Base-by-base conservation (phyloP, 2,329 filamentous ascomycete species). In the Colletotrichum godetiae region DNA sequence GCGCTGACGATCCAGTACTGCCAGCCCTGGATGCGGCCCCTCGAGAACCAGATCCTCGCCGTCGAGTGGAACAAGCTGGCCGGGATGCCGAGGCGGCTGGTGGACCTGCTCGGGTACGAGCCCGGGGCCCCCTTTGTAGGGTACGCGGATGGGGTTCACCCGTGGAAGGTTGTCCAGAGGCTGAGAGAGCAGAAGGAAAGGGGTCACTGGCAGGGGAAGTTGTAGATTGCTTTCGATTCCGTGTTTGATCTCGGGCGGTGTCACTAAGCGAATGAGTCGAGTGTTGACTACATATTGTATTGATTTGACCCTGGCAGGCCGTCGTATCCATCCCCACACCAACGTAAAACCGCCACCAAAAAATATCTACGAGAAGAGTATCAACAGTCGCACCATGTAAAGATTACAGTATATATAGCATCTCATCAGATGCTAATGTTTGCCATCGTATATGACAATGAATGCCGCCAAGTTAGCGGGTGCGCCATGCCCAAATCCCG, bases 1-100 rank as follows among this genome's bases (percentile, higher is more conserved):
- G 82, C 82, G 56, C 75, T 81, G 56, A 84, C 82, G 15, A 79
- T 83, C n/a, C 82, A 84, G 76, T 84, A 83, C 76, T 84, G 81
- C 71, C 81, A 84, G 74, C 82, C 82, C 5, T 87, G 79, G 79
- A 79, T 82, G 29, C 75, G 82, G n/a, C 78, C 80, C n/a, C 78
- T 76, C 61, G 82, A 83, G 74, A 84, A 84, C 62, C 79, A 81
- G 75, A 79, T 80, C 7, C 74, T 84, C 6, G 79, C 81, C 13
- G 79, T 82, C 65, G 80, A 81, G 13, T 78, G 74, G 73, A 75
- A 77, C 7, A 77, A 76, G 64, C 35, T 78, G 24, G 72, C 72
- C 15, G 68, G 72, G 1, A 77, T 79, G 19, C 78, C 77, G 22
- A 66, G 68, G 13, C 68, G 72, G 11, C 35, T 78, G 24, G 77